phyloP scores from a whole-genome alignment of 2,329 filamentous ascomycete species.

The Fusarium sp. region DNA sequence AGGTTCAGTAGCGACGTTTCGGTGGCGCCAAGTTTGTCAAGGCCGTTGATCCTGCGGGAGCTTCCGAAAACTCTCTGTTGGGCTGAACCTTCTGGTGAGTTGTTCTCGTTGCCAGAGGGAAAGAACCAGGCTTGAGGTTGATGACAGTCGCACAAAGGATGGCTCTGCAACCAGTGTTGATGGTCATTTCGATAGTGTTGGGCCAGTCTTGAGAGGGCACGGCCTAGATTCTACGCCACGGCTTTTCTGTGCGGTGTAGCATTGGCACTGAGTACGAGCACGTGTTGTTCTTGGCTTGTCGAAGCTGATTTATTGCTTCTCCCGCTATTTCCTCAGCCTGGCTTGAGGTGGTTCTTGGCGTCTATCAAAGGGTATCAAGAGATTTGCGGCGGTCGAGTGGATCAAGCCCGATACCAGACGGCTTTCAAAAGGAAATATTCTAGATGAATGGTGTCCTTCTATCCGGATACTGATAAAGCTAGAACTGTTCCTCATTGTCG shows the following conservation, averaged over 20 bases:
- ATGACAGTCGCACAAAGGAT: not conserved
- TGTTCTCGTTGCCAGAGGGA: not conserved
- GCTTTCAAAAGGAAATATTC: not conserved
- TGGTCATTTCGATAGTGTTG: not conserved
- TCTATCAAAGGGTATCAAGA: not conserved
- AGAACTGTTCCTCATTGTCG: not conserved
- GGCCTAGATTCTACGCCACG: not conserved
- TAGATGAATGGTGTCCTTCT: not conserved
- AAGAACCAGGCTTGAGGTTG: not conserved
- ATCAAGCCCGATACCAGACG: not conserved
- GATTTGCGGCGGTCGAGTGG: not conserved
- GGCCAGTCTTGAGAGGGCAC: not conserved
- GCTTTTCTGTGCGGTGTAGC: not conserved
- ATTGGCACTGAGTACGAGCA: not conserved
- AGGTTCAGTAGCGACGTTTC: conserved; percentile 22
- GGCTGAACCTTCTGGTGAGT: not conserved
- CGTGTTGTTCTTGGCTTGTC: not conserved
- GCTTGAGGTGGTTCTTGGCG: not conserved
- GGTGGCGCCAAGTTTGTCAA: conserved; percentile 23
- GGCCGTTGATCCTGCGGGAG: conserved; percentile 27
- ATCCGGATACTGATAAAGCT: not conserved
- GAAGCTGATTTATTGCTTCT: not conserved
- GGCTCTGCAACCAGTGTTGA: not conserved
- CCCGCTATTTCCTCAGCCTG: not conserved
- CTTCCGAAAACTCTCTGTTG: conserved; percentile 20